A percentile compares a stretch with the other conserved stretches of the same genome.
These are phyloP conservation scores for Pseudogymnoascus sp. DNA, from an alignment of 2,329 filamentous ascomycete genomes.

Conservation along the genomic window DNA sequence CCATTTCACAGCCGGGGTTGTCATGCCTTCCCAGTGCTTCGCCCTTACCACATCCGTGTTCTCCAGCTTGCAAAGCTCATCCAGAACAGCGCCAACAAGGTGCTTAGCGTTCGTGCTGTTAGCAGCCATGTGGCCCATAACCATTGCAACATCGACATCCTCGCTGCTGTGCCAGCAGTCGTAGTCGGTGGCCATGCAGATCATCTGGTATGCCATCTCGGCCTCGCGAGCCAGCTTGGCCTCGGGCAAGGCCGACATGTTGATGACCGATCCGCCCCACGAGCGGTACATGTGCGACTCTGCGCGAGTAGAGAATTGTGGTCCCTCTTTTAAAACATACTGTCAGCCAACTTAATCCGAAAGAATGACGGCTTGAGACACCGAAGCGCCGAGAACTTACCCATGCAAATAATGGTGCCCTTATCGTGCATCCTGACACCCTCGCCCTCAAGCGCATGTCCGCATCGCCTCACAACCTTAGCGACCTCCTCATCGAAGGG, in stretches of 20 bases:
- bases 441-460: conserved; percentile 67
- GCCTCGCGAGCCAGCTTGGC: conserved; percentile 94
- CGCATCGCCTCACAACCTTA: conserved; percentile 68
- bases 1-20: conserved; percentile 67
- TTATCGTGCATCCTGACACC: conserved; percentile 75
- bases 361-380: background rate
- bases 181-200: conserved; percentile 99
- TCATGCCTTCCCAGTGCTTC: conserved; percentile 70
- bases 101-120: conserved; percentile 81
- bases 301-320: conserved; percentile 91
- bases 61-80: conserved; percentile 72
- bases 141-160: conserved; percentile 92
- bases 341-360: background rate
- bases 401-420: conserved; percentile 87
- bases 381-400: conserved; percentile 37
- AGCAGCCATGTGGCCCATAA: conserved; percentile 91
- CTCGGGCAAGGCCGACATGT: conserved; percentile 95
- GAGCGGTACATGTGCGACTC: conserved; percentile 91
- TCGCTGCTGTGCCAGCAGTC: conserved; percentile 88
- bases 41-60: conserved; percentile 67
- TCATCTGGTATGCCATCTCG: conserved; percentile 95
- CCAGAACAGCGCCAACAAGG: conserved; percentile 78
- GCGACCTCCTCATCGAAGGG: conserved; percentile 79
- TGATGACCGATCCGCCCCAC: conserved; percentile 92
- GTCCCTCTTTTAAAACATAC: conserved; percentile 60